Base-by-base conservation (phyloP, 495 filamentous ascomycete genomes). In the Articulospora tetracladia region DNA sequence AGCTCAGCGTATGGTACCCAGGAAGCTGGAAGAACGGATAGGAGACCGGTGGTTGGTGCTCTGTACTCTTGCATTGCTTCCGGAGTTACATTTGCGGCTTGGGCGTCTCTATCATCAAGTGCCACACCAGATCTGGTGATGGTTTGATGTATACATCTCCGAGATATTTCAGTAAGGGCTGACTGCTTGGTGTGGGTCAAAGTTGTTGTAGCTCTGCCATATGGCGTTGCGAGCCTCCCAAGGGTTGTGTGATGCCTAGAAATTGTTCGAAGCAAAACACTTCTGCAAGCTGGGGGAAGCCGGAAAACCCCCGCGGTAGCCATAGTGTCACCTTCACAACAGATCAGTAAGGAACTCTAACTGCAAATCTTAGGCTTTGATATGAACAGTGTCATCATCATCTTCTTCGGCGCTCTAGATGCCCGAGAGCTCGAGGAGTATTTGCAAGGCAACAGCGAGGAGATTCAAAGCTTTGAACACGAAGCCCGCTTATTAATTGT, bases 1-100 rank as follows among this genome's bases (percentile, higher is more conserved):
- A 98, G 82, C 67, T 98, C 94, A n/a, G 89, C 94, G 67, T 97
- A 97, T 1, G 94, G 94, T 55, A 97, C 80, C 81, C 88, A 87
- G 58, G 88, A 82, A 17, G 68, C 54, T 8, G 94, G 94, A 30
- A 98, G 80, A 50, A 72, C 74, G 1, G 93, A 91, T 56, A 97
- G 74, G 20, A 97, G 70, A 49, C 93, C 93, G 6, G 82, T 88
- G 22, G 78, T 83, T 4, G 93, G 93, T 6, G 86, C 82, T 24
- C 71, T 69, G 70, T 96, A 97, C 30, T 51, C 19, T 8, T 68
- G 58, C 25, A 28, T 19, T n/a, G 57, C 27, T 27, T 24, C 26
- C 8, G 24, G 25, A 36, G 22, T 53, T 6, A 48, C 1, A 32
- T 10, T 24, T 55, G 26, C 30, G 6, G 6, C 7, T 44, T 44